Base-by-base conservation (phyloP, 2,329 filamentous ascomycete genomes). In the Venturia carpophila region DNA sequence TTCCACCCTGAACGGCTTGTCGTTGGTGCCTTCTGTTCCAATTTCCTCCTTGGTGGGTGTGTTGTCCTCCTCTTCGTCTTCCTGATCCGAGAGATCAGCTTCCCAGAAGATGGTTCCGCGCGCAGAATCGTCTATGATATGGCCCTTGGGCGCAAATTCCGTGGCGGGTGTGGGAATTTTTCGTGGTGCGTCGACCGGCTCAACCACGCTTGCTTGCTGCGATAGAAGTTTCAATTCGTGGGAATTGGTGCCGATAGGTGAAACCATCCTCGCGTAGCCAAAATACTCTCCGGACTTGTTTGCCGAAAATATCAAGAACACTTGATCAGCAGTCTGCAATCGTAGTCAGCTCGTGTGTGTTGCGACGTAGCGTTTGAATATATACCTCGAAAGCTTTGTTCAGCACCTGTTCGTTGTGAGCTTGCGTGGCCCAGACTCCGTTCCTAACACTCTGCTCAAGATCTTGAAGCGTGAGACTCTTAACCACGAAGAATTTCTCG, bases 31-130 rank as follows among this genome's bases (percentile, higher is more conserved):
- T 52, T 66, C 67, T 17, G n/a, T 5, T 17, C 52, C 64, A 27
- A 11, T n/a, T 34, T 58, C 52, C n/a, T 15, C 30, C 17, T 58
- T 37, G 11, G 52, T 5, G 19, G 64, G 24, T 30, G 58, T 68
- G 41, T 69, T 73, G 7, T 73, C 72, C 2, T 74, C 75, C 34
- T 76, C 75, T n/a, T 82, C 82, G 24, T 78, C 78, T 10, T 77
- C 80, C 56, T 79, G 79, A 24, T 86, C 86, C 0, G 84, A 84
- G 41, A 80, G 76, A 62, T 93, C 88, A 7, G 88, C 87, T 74
- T 97, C 93, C 93, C 93, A 97, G 71, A 97, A 97, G 49, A 97
- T 96, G 0, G 92, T 97, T 0, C 93, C 93, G n/a, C 93, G 84
- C 0, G 91, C 89, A 4, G 90, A 92, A 73, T 97, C 93, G 71